These are phyloP conservation scores for Fusarium annulatum DNA, from an alignment of 2,329 filamentous ascomycete species.

Conservation along the genomic window DNA sequence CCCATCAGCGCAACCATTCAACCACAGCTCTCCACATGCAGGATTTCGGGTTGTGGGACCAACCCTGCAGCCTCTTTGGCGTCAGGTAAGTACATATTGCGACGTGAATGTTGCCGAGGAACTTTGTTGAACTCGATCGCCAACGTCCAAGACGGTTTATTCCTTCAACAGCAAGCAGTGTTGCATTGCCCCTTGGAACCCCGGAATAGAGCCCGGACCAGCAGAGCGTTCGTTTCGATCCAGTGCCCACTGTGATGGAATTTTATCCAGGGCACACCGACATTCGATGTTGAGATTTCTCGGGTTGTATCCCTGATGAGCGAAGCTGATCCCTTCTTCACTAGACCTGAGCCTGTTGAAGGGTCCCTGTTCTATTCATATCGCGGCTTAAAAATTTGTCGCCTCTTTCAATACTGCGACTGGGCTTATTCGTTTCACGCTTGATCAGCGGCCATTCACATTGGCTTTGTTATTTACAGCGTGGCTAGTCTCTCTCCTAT, in stretches of 20 bases:
- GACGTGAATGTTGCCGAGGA: slow-evolving; percentile 12
- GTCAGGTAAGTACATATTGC: not conserved
- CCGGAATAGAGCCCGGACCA: slow-evolving; percentile 11
- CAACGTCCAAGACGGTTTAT: slow-evolving; percentile 19
- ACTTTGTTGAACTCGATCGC: slow-evolving; percentile 19
- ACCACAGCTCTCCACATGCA: slow-evolving; percentile 7
- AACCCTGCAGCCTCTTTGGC: slow-evolving; percentile 36
- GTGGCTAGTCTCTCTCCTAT: slow-evolving; percentile 12
- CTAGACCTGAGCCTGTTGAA: slow-evolving; percentile 34
- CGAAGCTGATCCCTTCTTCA: slow-evolving; percentile 30
- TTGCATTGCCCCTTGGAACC: slow-evolving; percentile 27
- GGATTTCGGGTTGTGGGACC: slow-evolving; percentile 41
- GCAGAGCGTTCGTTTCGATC: slow-evolving; percentile 11
- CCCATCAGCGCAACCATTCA: slow-evolving; percentile 34
- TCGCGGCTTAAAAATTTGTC: slow-evolving; percentile 22
- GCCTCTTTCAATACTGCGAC: slow-evolving; percentile 10
- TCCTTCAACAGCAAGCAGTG: slow-evolving; percentile 17
- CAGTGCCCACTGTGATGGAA: not conserved
- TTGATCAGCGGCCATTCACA: slow-evolving; percentile 11
- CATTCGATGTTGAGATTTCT: slow-evolving; percentile 29
- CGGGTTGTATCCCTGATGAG: slow-evolving; percentile 25
- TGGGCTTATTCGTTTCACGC: slow-evolving; percentile 13
- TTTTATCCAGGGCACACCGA: slow-evolving; percentile 28
- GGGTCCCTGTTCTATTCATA: slow-evolving; percentile 31
- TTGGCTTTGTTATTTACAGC: not conserved